A percentile compares a stretch with the other conserved stretches of the same genome.
Conservation (phyloP, 1,139 yeast species). For the Arxiozyma bovina region DNA sequence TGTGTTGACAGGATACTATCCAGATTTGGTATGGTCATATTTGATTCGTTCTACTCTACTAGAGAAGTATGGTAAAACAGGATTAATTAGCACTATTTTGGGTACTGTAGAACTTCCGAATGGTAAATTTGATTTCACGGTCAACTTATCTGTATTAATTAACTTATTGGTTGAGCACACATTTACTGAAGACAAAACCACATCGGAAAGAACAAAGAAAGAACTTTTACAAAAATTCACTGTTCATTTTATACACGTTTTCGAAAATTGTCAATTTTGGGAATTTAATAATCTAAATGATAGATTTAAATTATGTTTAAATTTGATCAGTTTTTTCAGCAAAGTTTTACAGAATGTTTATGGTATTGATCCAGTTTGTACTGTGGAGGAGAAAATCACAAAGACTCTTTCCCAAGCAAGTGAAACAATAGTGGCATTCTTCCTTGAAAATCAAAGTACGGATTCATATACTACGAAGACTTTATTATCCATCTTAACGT, state of each 20-base stretch:
- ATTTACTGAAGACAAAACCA: conserved; percentile 35
- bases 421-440: conserved; percentile 10
- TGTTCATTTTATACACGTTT: conserved; percentile 52
- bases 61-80: conserved; percentile 61
- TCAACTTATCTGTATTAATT: conserved; percentile 48
- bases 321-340: conserved; percentile 48
- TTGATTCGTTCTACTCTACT: conserved; percentile 58
- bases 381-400: conserved; percentile 39
- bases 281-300: conserved; percentile 49
- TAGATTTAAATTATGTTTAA: conserved; percentile 53
- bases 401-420: conserved; percentile 45
- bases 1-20: conserved; percentile 40
- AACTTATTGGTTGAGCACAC: conserved; percentile 49
- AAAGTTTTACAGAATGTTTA: conserved; percentile 48
- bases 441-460: conserved; percentile 16
- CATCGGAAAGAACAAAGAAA: conserved; percentile 40
- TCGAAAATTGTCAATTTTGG: conserved; percentile 70
- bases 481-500: conserved; percentile 37
- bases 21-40: conserved; percentile 74
- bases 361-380: conserved; percentile 44
- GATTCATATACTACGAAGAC: conserved; percentile 46
- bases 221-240: conserved; percentile 50
- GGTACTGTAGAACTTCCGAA: conserved; percentile 67
- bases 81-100: conserved; percentile 51
- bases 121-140: conserved; percentile 59